These are phyloP conservation scores for Prosopis cineraria DNA, from an alignment of 306 rosid species.

Conservation along the genomic window DNA sequence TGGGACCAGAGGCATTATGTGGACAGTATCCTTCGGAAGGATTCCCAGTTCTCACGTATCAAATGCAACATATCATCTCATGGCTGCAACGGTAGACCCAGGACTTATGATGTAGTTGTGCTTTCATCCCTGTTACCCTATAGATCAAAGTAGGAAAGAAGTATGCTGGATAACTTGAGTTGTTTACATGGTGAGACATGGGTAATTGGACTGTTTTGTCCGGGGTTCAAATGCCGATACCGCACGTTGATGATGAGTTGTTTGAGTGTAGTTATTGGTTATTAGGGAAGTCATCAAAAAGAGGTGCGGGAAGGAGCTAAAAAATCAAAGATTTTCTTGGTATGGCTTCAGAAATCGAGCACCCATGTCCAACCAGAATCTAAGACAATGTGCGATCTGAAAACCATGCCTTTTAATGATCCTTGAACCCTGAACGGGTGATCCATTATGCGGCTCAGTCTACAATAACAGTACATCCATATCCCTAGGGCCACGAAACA, in stretches of 20 bases:
- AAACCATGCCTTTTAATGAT: neutral
- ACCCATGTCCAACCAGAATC: neutral
- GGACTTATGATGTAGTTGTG: neutral
- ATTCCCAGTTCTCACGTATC: constrained; percentile 1
- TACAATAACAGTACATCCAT: neutral
- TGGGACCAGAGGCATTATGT: constrained; percentile 1
- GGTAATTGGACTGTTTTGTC: neutral
- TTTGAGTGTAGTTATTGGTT: constrained; percentile 2
- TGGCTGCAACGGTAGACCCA: neutral
- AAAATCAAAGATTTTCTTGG: constrained; percentile 13
- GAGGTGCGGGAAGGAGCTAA: constrained; percentile 7
- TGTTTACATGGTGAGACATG: neutral
- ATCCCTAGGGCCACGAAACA: neutral
- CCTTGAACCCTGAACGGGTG: constrained; percentile 4
- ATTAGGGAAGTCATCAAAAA: constrained; percentile 25
- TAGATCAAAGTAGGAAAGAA: neutral
- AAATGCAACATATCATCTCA: neutral
- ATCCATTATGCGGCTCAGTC: neutral
- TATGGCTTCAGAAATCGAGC: constrained; percentile 2
- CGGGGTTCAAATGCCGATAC: neutral
- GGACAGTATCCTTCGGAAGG: constrained; percentile 26
- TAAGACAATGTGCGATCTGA: neutral
- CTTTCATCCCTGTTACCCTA: neutral
- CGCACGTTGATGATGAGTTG: neutral
- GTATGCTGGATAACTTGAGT: constrained; percentile 1